A percentile compares a stretch with the other conserved stretches of the same genome.
phyloP scores from a whole-genome alignment of 495 filamentous ascomycete species.

The Penicillium silybi region DNA sequence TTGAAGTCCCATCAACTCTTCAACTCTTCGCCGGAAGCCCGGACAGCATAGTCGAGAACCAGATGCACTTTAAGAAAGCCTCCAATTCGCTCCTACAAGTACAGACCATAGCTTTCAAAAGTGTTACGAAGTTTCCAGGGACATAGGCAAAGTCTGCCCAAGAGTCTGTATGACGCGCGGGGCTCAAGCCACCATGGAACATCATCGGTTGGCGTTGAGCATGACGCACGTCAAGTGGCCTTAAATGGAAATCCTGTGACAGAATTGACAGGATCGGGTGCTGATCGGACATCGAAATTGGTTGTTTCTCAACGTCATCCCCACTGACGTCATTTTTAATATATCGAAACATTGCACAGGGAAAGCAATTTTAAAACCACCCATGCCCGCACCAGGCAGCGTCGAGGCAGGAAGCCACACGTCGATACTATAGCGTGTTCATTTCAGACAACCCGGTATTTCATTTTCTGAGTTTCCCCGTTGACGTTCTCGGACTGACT shows the following conservation, averaged over 20 bases:
- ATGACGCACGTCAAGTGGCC: conserved; percentile 22
- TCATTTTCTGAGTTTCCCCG: neutral
- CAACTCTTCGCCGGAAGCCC: neutral
- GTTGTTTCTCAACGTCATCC: conserved; percentile 17
- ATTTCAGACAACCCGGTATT: neutral
- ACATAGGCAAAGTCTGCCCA: too few relatives aligned
- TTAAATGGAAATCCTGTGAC: neutral
- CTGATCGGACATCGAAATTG: conserved; percentile 2
- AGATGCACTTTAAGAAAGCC: too few relatives aligned
- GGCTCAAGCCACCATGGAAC: conserved; percentile 17
- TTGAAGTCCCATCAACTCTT: neutral
- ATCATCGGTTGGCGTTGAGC: conserved; percentile 9
- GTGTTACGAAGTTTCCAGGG: too few relatives aligned
- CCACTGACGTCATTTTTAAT: conserved; percentile 24
- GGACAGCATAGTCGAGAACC: too few relatives aligned
- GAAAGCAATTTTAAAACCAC: conserved; percentile 8
- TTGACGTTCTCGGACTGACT: neutral
- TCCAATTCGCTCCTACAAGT: too few relatives aligned
- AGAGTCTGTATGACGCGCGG: conserved; percentile 12
- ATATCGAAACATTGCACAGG: neutral
- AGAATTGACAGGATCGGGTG: conserved; percentile 2
- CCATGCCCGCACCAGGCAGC: neutral
- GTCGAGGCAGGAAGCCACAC: too few relatives aligned
- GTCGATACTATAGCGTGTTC: neutral
- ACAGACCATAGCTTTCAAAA: too few relatives aligned